A percentile compares a stretch with the other conserved stretches of the same genome.
These are phyloP conservation scores for Podila epicladia DNA, from an alignment of 192 early-diverging fungal species.

Conservation along the genomic window DNA sequence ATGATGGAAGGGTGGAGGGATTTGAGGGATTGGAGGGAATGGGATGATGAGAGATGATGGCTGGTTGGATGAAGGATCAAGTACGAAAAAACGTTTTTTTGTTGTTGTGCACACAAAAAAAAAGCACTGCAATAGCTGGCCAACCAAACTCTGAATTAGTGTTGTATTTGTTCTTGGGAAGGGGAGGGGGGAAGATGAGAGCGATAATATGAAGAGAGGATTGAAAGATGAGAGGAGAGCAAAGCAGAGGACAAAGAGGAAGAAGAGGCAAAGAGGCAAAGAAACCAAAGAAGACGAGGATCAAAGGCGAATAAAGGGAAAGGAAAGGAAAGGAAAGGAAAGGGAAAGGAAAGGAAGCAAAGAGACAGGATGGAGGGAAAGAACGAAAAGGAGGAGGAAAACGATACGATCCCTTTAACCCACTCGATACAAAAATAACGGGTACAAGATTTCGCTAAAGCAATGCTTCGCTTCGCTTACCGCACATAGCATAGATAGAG, in stretches of 20 bases:
- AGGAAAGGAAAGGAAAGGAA: background rate
- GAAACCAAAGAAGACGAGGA: too few relatives aligned
- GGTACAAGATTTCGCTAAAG: too few relatives aligned
- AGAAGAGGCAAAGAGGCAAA: too few relatives aligned
- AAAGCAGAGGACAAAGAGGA: too few relatives aligned
- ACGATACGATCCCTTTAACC: too few relatives aligned
- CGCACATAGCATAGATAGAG: too few relatives aligned
- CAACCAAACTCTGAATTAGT: background rate
- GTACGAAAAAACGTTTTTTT: background rate
- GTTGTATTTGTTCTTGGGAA: too few relatives aligned
- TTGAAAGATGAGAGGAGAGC: background rate
- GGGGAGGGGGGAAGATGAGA: too few relatives aligned
- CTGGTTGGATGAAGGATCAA: background rate
- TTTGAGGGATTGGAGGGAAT: background rate
- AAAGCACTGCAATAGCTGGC: background rate
- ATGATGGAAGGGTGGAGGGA: background rate
- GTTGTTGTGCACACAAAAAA: too few relatives aligned
- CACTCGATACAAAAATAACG: too few relatives aligned
- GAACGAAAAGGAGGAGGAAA: conserved; percentile 5
- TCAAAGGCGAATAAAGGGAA: background rate
- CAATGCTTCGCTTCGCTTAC: too few relatives aligned
- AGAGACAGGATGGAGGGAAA: background rate
- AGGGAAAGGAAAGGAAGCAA: background rate
- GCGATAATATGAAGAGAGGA: background rate
- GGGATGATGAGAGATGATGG: too few relatives aligned